Conservation (phyloP, 2,329 filamentous ascomycete species). For the Aspergillus caelatus region DNA sequence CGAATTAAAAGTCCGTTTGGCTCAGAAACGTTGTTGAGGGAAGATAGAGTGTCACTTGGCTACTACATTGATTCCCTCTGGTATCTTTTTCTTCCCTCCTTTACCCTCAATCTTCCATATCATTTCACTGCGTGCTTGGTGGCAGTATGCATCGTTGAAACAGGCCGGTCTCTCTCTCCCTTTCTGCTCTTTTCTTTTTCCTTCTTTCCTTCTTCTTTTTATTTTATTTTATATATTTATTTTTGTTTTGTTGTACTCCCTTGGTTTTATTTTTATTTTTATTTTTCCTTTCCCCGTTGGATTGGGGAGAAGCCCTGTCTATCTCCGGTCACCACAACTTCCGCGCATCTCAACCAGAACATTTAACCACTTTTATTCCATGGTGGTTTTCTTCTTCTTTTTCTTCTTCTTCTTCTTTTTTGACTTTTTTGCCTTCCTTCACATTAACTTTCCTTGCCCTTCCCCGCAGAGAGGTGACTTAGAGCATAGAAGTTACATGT, state of each 20-base stretch:
- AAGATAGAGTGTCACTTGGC: conserved; percentile 25
- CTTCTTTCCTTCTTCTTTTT: not conserved
- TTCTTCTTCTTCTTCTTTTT: too few species aligned
- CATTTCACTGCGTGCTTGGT: conserved; percentile 20
- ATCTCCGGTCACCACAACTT: conserved; percentile 21
- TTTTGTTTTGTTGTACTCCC: not conserved
- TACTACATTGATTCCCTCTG: conserved; percentile 15
- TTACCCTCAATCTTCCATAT: conserved; percentile 15
- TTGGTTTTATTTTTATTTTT: not conserved
- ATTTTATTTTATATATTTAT: not conserved
- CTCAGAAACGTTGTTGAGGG: conserved; percentile 20
- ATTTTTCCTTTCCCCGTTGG: not conserved
- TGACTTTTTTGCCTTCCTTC: conserved; percentile 11
- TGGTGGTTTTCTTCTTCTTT: conserved; percentile 4
- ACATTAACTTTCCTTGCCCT: conserved; percentile 8
- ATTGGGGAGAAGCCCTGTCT: conserved; percentile 21
- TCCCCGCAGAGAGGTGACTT: conserved; percentile 9
- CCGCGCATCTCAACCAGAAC: conserved; percentile 15
- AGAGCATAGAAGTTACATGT: conserved; percentile 21
- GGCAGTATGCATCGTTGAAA: conserved; percentile 28
- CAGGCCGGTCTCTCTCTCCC: conserved; percentile 13
- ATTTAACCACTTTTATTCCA: conserved; percentile 19
- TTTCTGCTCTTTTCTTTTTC: not conserved
- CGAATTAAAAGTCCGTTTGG: conserved; percentile 30
- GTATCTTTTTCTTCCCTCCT: conserved; percentile 8